Percentiles rank a stretch among this genome's conserved stretches.
These are phyloP conservation scores for Parastagonospora avenae DNA, from an alignment of 2,329 filamentous ascomycete species.

Conservation along the genomic window DNA sequence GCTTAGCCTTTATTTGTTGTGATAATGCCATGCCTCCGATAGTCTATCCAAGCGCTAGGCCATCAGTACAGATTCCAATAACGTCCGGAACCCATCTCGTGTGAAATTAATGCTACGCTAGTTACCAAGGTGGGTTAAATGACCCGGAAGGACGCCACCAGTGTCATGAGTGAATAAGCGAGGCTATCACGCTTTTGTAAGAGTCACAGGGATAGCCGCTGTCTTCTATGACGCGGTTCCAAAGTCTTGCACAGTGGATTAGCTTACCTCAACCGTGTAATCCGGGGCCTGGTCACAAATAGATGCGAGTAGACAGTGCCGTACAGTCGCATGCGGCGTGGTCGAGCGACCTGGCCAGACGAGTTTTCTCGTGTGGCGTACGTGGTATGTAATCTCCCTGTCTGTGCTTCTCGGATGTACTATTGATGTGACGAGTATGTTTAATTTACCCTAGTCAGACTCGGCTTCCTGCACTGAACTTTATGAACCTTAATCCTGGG, in stretches of 20 bases:
- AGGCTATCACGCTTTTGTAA: conserved; percentile 18
- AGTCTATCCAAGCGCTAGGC: neutral
- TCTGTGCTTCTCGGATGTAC: conserved; percentile 12
- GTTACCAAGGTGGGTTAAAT: conserved; percentile 24
- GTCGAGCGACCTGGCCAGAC: neutral
- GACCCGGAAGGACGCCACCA: conserved; percentile 23
- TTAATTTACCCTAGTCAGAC: neutral
- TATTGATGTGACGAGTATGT: conserved; percentile 12
- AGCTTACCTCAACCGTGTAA: neutral
- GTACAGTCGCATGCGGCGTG: neutral
- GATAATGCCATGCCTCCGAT: conserved; percentile 21
- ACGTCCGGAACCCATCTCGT: neutral
- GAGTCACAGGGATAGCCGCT: conserved; percentile 10
- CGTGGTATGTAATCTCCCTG: conserved; percentile 8
- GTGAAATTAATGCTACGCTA: conserved; percentile 9
- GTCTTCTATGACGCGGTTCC: conserved; percentile 31
- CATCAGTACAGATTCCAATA: neutral
- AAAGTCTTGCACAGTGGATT: neutral
- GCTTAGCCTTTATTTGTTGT: conserved; percentile 25
- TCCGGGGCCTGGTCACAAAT: neutral
- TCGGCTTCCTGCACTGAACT: neutral
- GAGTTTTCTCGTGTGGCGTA: conserved; percentile 7
- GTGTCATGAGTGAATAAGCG: conserved; percentile 20
- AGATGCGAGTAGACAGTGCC: neutral
- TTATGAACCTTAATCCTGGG: too few species aligned